phyloP scores from a whole-genome alignment of 208 protist species.

The Lotmaria passim region DNA sequence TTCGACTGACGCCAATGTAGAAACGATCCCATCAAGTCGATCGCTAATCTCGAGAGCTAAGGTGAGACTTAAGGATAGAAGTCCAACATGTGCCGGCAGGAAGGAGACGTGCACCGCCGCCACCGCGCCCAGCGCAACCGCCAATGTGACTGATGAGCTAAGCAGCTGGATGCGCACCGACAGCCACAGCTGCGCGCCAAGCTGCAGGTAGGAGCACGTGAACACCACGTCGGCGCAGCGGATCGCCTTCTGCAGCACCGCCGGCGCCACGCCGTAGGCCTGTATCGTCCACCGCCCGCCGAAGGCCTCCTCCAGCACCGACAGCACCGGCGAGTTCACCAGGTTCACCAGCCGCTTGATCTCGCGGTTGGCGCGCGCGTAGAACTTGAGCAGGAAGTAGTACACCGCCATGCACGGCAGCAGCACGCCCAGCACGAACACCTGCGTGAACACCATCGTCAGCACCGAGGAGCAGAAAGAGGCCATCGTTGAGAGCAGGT shows the following conservation, averaged over 20 bases:
- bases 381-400: constrained; percentile 64
- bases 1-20: not conserved
- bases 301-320: constrained; percentile 80
- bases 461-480: constrained; percentile 35
- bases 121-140: constrained; percentile 47
- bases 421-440: constrained; percentile 49
- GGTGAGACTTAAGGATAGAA: constrained; percentile 63
- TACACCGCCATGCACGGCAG: constrained; percentile 66
- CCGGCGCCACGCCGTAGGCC: constrained; percentile 83
- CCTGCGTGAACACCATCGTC: constrained; percentile 45
- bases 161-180: constrained; percentile 86
- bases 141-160: constrained; percentile 58
- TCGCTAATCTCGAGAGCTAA: constrained; percentile 22
- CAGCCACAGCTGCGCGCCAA: constrained; percentile 79
- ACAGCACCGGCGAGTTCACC: constrained; percentile 83
- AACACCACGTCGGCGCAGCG: constrained; percentile 50
- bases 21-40: not conserved
- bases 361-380: constrained; percentile 69
- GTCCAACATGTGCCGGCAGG: constrained; percentile 37
- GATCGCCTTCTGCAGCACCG: constrained; percentile 42
- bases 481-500: constrained; percentile 35
- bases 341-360: constrained; percentile 60
- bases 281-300: constrained; percentile 61
- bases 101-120: constrained; percentile 31
- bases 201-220: constrained; percentile 45